Evolutionary conservation across 2,329 filamentous ascomycete genomes (phyloP).

Genomic region (Botrytis hyacinthi): DNA sequence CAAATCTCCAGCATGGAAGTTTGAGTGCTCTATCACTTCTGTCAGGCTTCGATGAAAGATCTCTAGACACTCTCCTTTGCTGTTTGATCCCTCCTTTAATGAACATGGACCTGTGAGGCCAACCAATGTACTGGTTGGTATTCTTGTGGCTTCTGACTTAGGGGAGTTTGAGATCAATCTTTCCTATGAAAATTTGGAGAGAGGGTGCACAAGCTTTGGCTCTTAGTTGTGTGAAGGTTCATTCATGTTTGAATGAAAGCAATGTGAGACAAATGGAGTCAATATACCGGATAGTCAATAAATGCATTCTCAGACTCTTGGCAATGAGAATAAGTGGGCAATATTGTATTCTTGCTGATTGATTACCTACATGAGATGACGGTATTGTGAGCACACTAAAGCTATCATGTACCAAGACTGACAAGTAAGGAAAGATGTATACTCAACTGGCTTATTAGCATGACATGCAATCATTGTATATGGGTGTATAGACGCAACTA

Average conservation of each 20-base stretch:
- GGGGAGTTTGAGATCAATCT: background rate
- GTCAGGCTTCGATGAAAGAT: constrained; percentile 56
- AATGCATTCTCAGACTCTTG: background rate
- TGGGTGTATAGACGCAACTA: background rate
- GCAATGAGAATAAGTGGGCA: background rate
- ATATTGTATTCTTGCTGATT: background rate
- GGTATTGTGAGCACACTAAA: background rate
- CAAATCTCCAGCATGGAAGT: no score
- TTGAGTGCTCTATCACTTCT: constrained; percentile 36
- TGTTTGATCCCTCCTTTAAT: constrained; percentile 45
- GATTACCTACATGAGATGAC: background rate
- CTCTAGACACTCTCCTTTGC: constrained; percentile 62
- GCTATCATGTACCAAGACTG: background rate
- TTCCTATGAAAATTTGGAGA: background rate
- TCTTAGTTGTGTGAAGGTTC: background rate
- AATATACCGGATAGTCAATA: background rate
- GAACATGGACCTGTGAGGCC: background rate
- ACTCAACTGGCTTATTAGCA: background rate
- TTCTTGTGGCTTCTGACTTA: background rate
- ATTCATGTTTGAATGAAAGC: background rate
- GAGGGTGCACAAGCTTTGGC: background rate
- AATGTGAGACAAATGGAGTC: background rate
- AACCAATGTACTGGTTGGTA: no score
- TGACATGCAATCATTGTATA: background rate
- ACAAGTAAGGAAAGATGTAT: background rate